Evolutionary conservation across 495 filamentous ascomycete genomes (phyloP), one percentile per base, ranked within the genome.

Genomic region (Aspergillus diversus): DNA sequence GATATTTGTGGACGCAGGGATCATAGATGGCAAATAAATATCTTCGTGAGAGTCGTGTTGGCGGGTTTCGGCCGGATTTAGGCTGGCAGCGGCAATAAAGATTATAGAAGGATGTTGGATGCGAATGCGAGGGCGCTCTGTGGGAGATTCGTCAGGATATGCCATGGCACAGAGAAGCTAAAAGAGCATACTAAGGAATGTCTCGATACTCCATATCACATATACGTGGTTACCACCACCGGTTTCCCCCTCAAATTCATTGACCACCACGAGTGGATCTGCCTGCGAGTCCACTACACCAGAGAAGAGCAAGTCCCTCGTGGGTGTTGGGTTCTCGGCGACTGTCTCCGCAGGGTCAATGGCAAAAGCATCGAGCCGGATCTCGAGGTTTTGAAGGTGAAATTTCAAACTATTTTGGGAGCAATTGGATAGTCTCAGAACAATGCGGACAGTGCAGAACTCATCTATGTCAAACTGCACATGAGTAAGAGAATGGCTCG

Each of bases 1-100:
- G 9, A 97, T 79, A 71, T 97, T 97, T 39, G 91, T 80, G 1
- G 90, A 91, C 5, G 89, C 86, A 7, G 93, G 88, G 33, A 90
- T 77, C 52, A 89, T 82, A 60, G 90, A 89, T 47, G 87, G 89
- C 59, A 97, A 84, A 72, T 96, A 94, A 55, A 90, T 88, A 69
- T 92, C 85, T 42, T 79, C 80, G n/a, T 74, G 62, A 7, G 75
- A 76, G 31, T 80, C 73, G n/a, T 73, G 66, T 52, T 78, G 79
- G n/a, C 80, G 74, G 34, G 77, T 69, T 37, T 87, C 81, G 1
- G 83, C 69, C 3, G 87, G 80, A 63, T 84, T 89, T 51, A 94
- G 73, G 62, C 79, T 86, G 37, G 90, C 92, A 33, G 86, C 85
- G n/a, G 87, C 88, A 15, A 86, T 82, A 71, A 97, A 93, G 34